These are phyloP conservation scores for Sphenostylis stenocarpa DNA, from an alignment of 306 rosid species.

Conservation along the genomic window DNA sequence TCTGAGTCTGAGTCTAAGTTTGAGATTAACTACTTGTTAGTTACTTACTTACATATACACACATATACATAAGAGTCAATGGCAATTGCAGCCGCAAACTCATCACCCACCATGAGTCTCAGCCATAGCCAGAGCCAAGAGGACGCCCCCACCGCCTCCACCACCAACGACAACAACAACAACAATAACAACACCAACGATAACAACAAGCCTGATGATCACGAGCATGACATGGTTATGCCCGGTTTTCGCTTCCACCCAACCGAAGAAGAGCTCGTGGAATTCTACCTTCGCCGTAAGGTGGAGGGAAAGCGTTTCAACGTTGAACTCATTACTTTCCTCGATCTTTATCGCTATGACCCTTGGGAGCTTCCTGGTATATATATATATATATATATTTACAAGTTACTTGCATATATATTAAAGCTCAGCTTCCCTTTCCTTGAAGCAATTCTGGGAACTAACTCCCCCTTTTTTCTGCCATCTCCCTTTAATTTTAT, in stretches of 20 bases:
- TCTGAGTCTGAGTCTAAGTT: background rate
- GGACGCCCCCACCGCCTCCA: conserved; percentile 27
- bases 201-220: conserved; percentile 44
- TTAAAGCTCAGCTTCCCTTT: conserved; percentile 34
- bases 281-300: conserved; percentile 99
- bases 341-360: conserved; percentile 99
- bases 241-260: conserved; percentile 99
- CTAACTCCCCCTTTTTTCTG: background rate
- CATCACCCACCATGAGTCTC: conserved; percentile 47
- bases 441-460: conserved; percentile 36
- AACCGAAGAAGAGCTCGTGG: conserved; percentile 92
- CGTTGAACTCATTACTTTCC: conserved; percentile 96
- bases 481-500: conserved; percentile 13
- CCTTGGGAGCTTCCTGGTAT: conserved; percentile 99
- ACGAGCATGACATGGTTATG: conserved; percentile 95
- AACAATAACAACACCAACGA: background rate
- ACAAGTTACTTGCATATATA: background rate
- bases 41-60: background rate
- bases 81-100: conserved; percentile 63
- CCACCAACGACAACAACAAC: conserved; percentile 8
- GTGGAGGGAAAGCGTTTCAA: conserved; percentile 99
- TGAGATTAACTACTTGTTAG: conserved; percentile 3
- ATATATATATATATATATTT: background rate
- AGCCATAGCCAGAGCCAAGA: conserved; percentile 45
- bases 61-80: conserved; percentile 39